Evolutionary conservation across 495 filamentous ascomycete genomes (phyloP), one percentile per base, ranked within the genome.

Genomic region (Penicillium tannophilum): DNA sequence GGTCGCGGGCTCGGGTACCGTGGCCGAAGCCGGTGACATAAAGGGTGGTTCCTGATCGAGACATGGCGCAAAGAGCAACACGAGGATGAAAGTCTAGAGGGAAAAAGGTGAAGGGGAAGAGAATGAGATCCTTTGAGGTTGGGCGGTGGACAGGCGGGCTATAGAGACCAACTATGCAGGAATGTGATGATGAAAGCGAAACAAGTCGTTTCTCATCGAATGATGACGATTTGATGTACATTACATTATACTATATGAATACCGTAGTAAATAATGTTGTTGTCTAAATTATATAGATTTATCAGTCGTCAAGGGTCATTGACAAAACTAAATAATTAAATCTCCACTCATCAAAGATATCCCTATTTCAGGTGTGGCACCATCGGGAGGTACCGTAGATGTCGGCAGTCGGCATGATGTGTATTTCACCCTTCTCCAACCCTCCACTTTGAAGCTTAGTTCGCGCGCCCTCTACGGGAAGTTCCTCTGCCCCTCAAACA

Each of bases 11-110:
- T 82, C 94, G 92, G 74, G 94, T 99, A 70, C 94, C 95, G 76
- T 96, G 93, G 82, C 93, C 94, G 78, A 99, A 99, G 82, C 94
- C 94, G 61, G 84, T 89, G 62, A 97, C 94, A 82, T 98, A 98
- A 56, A 98, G 91, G 31, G 94, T 98, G 43, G 93, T 96, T 53
- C 87, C 88, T 69, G 90, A 87, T 64, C 93, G 91, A 84, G 92
- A 97, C 92, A 97, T 97, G 65, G 62, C 80, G 43, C 48, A 46
- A 24, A 46, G 19, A 43, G 23, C 14, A 49, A 28, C 31, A 53
- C 17, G 44, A 23, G 14, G 54, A 53, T 55, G 55, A 20, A 23
- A 54, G 23, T 30, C 35, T 41, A 16, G 36, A 26, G n/a, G 11
- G 39, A 47, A n/a, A 14, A 10, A 35, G 48, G 56, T 49, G 51